phyloP scores from a whole-genome alignment of 2,329 filamentous ascomycete genomes.

The Fusarium avenaceum region DNA sequence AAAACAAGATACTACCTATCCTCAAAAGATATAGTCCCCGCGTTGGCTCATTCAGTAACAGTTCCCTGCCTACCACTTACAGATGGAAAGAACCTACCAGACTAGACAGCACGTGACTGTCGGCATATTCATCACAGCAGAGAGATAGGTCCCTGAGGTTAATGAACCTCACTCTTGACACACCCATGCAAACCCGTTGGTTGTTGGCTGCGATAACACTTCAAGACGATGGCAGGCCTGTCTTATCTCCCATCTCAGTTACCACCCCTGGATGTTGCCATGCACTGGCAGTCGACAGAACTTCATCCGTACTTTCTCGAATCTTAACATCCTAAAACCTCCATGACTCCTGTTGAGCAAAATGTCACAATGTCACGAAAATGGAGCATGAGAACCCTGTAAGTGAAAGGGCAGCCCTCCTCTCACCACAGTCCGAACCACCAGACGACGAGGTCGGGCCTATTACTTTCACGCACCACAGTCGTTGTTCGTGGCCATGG shows the following conservation, averaged over 20 bases:
- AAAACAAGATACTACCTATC: too few relatives aligned
- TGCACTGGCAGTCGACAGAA: neutral
- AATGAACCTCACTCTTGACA: constrained; percentile 11
- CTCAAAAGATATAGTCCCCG: too few relatives aligned
- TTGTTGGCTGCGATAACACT: constrained; percentile 14
- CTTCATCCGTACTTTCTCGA: neutral
- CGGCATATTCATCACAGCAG: neutral
- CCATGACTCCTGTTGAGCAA: neutral
- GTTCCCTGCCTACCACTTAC: too few relatives aligned
- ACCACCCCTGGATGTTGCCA: neutral
- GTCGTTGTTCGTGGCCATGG: constrained; percentile 15
- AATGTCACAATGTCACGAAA: neutral
- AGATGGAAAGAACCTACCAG: neutral
- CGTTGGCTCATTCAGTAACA: too few relatives aligned
- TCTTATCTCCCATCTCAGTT: constrained; percentile 12
- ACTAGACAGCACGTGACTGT: neutral
- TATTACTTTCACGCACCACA: neutral
- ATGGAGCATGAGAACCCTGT: neutral
- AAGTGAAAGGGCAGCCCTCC: constrained; percentile 5
- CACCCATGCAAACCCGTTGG: neutral
- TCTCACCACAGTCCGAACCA: neutral
- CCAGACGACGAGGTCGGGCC: neutral
- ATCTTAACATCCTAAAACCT: neutral
- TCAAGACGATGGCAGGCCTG: neutral
- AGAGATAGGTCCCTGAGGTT: too few relatives aligned